Evolutionary conservation across 2,329 filamentous ascomycete genomes (phyloP).

Genomic region (Fonsecaea pedrosoi): DNA sequence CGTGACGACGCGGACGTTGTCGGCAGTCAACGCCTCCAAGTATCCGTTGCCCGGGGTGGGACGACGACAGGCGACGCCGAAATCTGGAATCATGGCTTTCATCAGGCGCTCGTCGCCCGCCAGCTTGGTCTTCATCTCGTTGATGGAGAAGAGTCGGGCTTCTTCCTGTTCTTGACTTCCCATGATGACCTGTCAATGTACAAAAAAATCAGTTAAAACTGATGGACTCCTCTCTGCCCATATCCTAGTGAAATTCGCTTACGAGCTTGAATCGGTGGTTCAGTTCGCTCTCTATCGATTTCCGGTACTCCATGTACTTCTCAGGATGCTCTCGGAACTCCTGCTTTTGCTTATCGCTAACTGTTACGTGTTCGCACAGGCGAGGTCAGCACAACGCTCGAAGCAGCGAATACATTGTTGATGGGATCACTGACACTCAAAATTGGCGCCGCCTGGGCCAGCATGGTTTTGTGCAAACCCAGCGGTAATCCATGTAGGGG

Average conservation of each 20-base stretch:
- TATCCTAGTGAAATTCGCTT: not conserved
- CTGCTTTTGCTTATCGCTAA: not conserved
- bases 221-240: not conserved
- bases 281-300: not conserved
- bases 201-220: not conserved
- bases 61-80: slow-evolving; percentile 42
- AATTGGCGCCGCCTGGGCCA: not conserved
- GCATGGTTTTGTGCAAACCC: not conserved
- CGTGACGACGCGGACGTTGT: slow-evolving; percentile 59
- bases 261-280: not conserved
- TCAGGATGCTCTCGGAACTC: not conserved
- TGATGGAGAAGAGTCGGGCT: not conserved
- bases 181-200: not conserved
- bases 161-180: not conserved
- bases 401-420: not conserved
- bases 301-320: not conserved
- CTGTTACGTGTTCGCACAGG: not conserved
- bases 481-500: not conserved
- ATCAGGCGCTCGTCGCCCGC: not conserved
- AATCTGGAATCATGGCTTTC: not conserved
- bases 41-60: slow-evolving; percentile 60
- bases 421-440: not conserved
- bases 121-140: not conserved
- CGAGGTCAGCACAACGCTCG: not conserved
- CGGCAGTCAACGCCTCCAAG: slow-evolving; percentile 53